Evolutionary conservation across 2,329 filamentous ascomycete species (phyloP).

Genomic region (Stagonosporopsis cucurbitacearum): DNA sequence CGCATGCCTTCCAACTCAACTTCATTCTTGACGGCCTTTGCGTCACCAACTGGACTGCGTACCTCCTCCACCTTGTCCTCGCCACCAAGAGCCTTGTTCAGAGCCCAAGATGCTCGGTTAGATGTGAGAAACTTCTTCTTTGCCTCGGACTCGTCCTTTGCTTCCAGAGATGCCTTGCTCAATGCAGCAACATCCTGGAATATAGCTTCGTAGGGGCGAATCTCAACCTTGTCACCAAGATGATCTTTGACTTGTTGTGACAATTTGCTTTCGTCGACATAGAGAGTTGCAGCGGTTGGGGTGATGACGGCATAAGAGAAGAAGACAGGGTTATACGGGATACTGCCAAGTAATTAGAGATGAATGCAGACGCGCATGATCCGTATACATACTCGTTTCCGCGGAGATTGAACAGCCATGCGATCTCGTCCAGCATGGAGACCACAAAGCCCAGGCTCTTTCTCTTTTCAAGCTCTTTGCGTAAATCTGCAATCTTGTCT

Average conservation of each 20-base stretch:
- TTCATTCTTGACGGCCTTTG: constrained; percentile 94
- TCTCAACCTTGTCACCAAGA: constrained; percentile 70
- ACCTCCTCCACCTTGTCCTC: constrained; percentile 84
- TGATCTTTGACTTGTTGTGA: constrained; percentile 71
- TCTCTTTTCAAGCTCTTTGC: constrained; percentile 91
- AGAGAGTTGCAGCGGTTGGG: constrained; percentile 75
- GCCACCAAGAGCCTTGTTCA: constrained; percentile 85
- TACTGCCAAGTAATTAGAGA: constrained; percentile 55
- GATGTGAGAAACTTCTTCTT: constrained; percentile 79
- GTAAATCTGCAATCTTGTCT: constrained; percentile 82
- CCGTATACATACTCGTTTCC: constrained; percentile 72
- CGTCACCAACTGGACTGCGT: constrained; percentile 84
- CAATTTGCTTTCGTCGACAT: constrained; percentile 82
- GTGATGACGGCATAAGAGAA: constrained; percentile 95
- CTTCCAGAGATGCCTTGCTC: constrained; percentile 52
- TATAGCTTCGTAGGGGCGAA: constrained; percentile 83
- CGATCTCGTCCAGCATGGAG: constrained; percentile 94
- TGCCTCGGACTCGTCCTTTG: constrained; percentile 40
- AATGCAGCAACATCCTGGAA: constrained; percentile 78
- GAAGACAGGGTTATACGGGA: constrained; percentile 97
- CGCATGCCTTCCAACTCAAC: constrained; percentile 91
- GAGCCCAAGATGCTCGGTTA: constrained; percentile 89
- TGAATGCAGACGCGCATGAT: too few relatives aligned
- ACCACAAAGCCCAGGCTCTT: constrained; percentile 86
- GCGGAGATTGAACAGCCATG: constrained; percentile 97